Evolutionary conservation across 1,284 basidiomycete genomes (phyloP).

Genomic region (Apiotrichum porosum): DNA sequence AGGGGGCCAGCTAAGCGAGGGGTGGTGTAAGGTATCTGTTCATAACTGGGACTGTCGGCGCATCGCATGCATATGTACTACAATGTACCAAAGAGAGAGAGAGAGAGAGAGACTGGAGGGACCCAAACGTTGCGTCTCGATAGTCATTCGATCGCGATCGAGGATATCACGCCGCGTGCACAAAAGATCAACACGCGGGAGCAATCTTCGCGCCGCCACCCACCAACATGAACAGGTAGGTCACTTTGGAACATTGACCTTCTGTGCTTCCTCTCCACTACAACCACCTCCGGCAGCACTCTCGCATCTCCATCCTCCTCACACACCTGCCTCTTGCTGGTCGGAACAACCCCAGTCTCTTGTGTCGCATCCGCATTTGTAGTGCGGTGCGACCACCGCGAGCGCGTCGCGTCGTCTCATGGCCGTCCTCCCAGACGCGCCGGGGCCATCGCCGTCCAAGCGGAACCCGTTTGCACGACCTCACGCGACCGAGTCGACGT

Average conservation of each 20-base stretch:
- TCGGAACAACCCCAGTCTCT: too few relatives aligned
- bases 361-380: too few relatives aligned
- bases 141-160: neutral
- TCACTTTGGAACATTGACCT: too few relatives aligned
- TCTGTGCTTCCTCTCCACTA: neutral
- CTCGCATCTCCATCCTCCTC: neutral
- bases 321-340: too few relatives aligned
- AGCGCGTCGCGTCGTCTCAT: too few relatives aligned
- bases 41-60: too few relatives aligned
- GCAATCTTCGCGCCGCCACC: neutral
- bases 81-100: too few relatives aligned
- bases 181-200: neutral
- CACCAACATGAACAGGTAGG: neutral
- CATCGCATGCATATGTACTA: neutral
- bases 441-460: too few relatives aligned
- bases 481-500: neutral
- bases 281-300: neutral
- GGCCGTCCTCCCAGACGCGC: too few relatives aligned
- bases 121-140: neutral
- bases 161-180: neutral
- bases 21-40: neutral
- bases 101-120: too few relatives aligned
- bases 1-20: conserved; percentile 4
- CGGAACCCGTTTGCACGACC: conserved; percentile 3
- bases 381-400: too few relatives aligned